Conservation (phyloP, 768 basidiomycete species). For the Boletus pseudopeckii region DNA sequence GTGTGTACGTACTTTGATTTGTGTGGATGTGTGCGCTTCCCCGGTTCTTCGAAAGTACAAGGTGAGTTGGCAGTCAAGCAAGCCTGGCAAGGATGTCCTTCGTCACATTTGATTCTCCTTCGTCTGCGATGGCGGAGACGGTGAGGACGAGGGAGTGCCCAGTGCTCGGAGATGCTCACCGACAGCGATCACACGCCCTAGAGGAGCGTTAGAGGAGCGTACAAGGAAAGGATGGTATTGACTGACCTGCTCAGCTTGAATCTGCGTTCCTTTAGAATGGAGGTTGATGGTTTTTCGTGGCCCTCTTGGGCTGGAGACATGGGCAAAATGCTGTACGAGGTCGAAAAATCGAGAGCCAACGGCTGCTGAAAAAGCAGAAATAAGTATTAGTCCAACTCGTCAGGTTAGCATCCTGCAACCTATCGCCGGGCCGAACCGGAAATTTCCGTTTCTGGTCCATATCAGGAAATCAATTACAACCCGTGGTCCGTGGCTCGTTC, state of each 20-base stretch:
- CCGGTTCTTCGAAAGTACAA: constrained; percentile 85
- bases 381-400: constrained; percentile 27
- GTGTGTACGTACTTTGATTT: constrained; percentile 73
- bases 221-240: not conserved
- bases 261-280: constrained; percentile 71
- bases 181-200: constrained; percentile 88
- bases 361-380: constrained; percentile 11
- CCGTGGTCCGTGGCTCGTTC: constrained; percentile 15
- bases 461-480: constrained; percentile 25
- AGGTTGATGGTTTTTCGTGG: constrained; percentile 45
- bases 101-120: constrained; percentile 83
- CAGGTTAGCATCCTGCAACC: constrained; percentile 3
- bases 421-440: constrained; percentile 28
- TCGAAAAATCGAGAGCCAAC: constrained; percentile 6
- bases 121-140: constrained; percentile 43
- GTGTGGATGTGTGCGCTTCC: constrained; percentile 81
- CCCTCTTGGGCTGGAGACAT: constrained; percentile 33
- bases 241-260: constrained; percentile 84
- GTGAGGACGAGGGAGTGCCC: not conserved
- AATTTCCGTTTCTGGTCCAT: constrained; percentile 20
- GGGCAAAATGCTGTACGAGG: constrained; percentile 4
- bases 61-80: constrained; percentile 79
- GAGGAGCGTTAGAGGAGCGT: constrained; percentile 8
- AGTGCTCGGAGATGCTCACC: constrained; percentile 47
- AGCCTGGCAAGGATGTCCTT: constrained; percentile 86